Percentiles rank a stretch among this genome's conserved stretches.
These are phyloP conservation scores for Mitragyna speciosa DNA, from an alignment of 257 asterid species.

Conservation along the genomic window DNA sequence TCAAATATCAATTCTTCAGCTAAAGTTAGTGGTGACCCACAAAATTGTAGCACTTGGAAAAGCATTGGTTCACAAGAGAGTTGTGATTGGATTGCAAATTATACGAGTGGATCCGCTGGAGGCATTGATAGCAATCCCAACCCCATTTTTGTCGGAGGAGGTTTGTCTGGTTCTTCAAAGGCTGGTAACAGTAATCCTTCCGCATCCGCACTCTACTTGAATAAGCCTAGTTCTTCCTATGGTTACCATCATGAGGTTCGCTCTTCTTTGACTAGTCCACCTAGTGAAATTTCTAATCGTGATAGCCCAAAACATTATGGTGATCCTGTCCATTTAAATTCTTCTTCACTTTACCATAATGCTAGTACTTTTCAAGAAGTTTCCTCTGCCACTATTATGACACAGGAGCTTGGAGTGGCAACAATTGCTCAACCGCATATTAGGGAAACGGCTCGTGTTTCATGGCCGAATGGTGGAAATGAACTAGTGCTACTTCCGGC, in stretches of 20 bases:
- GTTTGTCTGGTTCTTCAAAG: constrained; percentile 27
- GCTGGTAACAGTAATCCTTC: constrained; percentile 20
- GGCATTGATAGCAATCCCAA: constrained; percentile 19
- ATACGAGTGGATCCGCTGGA: constrained; percentile 21
- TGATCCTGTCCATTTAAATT: constrained; percentile 9
- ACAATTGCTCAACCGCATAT: constrained; percentile 26
- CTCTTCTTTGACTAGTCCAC: constrained; percentile 16
- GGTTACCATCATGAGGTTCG: constrained; percentile 31
- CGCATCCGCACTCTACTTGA: constrained; percentile 25
- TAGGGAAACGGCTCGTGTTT: constrained; percentile 18
- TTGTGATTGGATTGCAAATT: constrained; percentile 26
- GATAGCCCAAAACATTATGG: constrained; percentile 6
- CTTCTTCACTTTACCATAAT: constrained; percentile 33
- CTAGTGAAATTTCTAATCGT: constrained; percentile 20
- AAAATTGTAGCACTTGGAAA: constrained; percentile 34
- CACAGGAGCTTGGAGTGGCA: constrained; percentile 27
- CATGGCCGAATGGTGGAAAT: constrained; percentile 33
- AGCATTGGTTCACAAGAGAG: constrained; percentile 12
- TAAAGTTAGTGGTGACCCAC: constrained; percentile 20
- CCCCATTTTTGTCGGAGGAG: constrained; percentile 37
- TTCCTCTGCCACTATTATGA: constrained; percentile 28
- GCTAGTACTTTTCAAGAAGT: constrained; percentile 35
- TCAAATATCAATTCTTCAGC: constrained; percentile 10
- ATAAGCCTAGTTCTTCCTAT: constrained; percentile 25
- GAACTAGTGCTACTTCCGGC: constrained; percentile 35